A percentile compares a stretch with the other conserved stretches of the same genome.
These are phyloP conservation scores for Trichoderma lentiforme DNA, from an alignment of 2,329 filamentous ascomycete species.

Conservation along the genomic window DNA sequence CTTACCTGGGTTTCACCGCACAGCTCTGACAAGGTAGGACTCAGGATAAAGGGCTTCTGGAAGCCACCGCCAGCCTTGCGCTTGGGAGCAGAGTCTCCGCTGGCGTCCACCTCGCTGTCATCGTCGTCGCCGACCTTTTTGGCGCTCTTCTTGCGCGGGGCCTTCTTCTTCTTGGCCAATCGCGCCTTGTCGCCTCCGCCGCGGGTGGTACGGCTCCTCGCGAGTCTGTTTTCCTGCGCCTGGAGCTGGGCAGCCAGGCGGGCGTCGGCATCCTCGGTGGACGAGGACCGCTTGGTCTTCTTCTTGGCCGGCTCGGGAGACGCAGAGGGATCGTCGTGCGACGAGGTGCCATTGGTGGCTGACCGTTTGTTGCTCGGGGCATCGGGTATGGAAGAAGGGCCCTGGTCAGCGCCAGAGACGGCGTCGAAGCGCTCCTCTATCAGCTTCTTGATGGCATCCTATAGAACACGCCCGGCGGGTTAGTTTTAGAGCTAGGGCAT, in stretches of 20 bases:
- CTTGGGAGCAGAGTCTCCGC: slow-evolving; percentile 59
- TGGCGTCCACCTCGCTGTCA: slow-evolving; percentile 71
- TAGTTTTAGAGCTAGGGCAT: background rate
- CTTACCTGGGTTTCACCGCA: slow-evolving; percentile 66
- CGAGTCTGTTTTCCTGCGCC: slow-evolving; percentile 78
- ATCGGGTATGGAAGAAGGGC: slow-evolving; percentile 30
- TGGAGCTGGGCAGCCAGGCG: slow-evolving; percentile 83
- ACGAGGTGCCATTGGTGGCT: slow-evolving; percentile 34
- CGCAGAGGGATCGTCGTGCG: slow-evolving; percentile 43
- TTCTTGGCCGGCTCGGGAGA: slow-evolving; percentile 51
- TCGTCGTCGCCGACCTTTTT: slow-evolving; percentile 75
- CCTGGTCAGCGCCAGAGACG: slow-evolving; percentile 51
- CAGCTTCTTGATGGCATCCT: slow-evolving; percentile 68
- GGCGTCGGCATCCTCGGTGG: slow-evolving; percentile 73
- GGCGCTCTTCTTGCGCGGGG: slow-evolving; percentile 67
- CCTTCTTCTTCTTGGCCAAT: slow-evolving; percentile 62
- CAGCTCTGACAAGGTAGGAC: slow-evolving; percentile 64
- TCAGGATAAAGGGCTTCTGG: slow-evolving; percentile 79
- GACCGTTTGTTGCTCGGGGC: slow-evolving; percentile 35
- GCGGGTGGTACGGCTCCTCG: slow-evolving; percentile 68
- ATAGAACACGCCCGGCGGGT: background rate
- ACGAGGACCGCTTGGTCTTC: slow-evolving; percentile 64
- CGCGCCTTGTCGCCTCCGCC: slow-evolving; percentile 63
- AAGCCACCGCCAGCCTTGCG: slow-evolving; percentile 90
- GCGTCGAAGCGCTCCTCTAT: slow-evolving; percentile 74